Percentiles rank a stretch among this genome's conserved stretches.
Conservation (phyloP, 768 basidiomycete species). For the Lactarius pseudohatsudake region DNA sequence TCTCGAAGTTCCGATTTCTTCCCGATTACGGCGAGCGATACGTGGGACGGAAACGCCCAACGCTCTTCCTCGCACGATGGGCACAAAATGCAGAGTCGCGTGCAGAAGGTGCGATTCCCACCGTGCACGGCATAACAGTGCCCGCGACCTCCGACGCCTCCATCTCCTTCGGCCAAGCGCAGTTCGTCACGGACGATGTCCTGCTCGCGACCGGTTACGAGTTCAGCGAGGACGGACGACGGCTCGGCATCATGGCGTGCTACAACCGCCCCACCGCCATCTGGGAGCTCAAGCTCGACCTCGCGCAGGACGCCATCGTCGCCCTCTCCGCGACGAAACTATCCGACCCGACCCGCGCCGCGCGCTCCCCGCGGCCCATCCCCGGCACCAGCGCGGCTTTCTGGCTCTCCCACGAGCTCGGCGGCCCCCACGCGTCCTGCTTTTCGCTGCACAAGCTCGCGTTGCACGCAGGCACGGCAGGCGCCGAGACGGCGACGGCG, state of each 20-base stretch:
- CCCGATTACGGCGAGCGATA: slow-evolving; percentile 27
- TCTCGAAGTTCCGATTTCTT: slow-evolving; percentile 24
- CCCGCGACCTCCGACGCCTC: not conserved
- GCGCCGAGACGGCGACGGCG: not conserved
- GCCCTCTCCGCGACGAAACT: slow-evolving; percentile 13
- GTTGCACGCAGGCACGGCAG: slow-evolving; percentile 1
- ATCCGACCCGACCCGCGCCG: slow-evolving; percentile 22
- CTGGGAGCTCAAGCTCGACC: slow-evolving; percentile 31
- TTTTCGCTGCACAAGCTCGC: slow-evolving; percentile 31
- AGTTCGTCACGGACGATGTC: slow-evolving; percentile 23
- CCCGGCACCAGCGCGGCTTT: slow-evolving; percentile 24
- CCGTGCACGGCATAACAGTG: slow-evolving; percentile 9
- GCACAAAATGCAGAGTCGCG: not conserved
- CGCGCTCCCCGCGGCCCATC: slow-evolving; percentile 30
- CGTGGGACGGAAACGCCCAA: slow-evolving; percentile 25
- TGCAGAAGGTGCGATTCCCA: not conserved
- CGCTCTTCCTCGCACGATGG: slow-evolving; percentile 22
- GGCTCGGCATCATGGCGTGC: slow-evolving; percentile 37
- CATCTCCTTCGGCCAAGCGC: slow-evolving; percentile 26
- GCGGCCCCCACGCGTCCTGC: slow-evolving; percentile 36
- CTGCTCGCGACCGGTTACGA: slow-evolving; percentile 35
- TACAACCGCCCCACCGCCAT: slow-evolving; percentile 34
- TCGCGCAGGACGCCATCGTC: not conserved
- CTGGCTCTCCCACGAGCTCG: slow-evolving; percentile 36
- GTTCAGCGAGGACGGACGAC: slow-evolving; percentile 32